Base-by-base conservation (phyloP, 2,329 filamentous ascomycete species). In the Cordyceps farinosa region DNA sequence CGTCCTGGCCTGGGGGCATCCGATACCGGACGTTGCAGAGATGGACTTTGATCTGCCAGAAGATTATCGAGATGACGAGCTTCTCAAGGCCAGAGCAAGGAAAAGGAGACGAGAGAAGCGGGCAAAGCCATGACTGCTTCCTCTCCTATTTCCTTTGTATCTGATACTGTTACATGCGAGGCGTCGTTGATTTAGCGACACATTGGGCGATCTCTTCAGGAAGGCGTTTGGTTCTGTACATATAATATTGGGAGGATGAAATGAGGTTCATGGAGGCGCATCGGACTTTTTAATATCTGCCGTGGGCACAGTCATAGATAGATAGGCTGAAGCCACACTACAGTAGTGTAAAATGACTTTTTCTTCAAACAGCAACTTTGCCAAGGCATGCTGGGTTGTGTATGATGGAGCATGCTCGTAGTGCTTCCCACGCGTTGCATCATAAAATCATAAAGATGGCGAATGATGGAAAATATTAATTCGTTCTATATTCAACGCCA, bases 1-100 rank as follows among this genome's bases (percentile, higher is more conserved):
- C 58, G 82, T 88, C 17, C 80, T 89, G 54, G 94, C 93, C 3
- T 98, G 95, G 83, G 94, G 94, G 0, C 85, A 89, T 32, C 84
- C 90, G 0, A 76, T 98, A 27, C 93, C 93, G 1, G 91, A 96
- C 15, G 79, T 89, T 63, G 73, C 79, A 5, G 84, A 90, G 71
- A 73, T 73, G 38, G 90, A 96, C 48, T 98, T 97, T 72, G 81
- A 85, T 63, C 78, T 97, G 58, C 91, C 93, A 0, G 79, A 84
- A 7, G 89, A 89, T 44, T 85, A 84, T 65, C 76, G 79, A 73
- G 73, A 89, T 74, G 78, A 81, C 67, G 83, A 85, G 69, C 80
- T 77, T 45, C 73, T 87, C 65, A 83, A 82, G 69, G 79, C 82
- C 17, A 85, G 84, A 65, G 89, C 86, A 40, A 78, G 89, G 66